phyloP scores from a whole-genome alignment of 176 grass and related monocot genomes.

The Oryza meyeriana region DNA sequence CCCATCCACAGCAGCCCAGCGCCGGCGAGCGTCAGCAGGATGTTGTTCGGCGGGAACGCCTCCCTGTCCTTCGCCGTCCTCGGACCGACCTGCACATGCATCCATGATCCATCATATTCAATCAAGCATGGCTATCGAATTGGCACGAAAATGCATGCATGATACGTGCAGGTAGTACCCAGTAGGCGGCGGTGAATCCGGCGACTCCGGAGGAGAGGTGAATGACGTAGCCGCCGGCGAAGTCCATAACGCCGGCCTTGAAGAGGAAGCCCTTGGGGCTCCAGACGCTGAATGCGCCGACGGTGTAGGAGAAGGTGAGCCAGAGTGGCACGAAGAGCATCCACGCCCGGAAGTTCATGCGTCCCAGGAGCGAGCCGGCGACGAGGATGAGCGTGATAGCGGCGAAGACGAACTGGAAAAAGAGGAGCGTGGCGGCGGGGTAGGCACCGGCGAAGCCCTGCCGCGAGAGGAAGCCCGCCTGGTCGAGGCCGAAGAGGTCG shows the following conservation, averaged over 20 bases:
- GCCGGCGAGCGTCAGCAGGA: slow-evolving; percentile 57
- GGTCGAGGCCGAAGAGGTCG: slow-evolving; percentile 43
- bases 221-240: slow-evolving; percentile 73
- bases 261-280: slow-evolving; percentile 74
- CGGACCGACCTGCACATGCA: slow-evolving; percentile 43
- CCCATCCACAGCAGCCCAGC: slow-evolving; percentile 85
- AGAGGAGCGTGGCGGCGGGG: slow-evolving; percentile 71
- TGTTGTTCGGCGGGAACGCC: slow-evolving; percentile 79
- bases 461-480: slow-evolving; percentile 33
- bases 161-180: slow-evolving; percentile 30
- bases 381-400: slow-evolving; percentile 83
- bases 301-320: slow-evolving; percentile 83
- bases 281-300: slow-evolving; percentile 88
- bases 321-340: slow-evolving; percentile 82
- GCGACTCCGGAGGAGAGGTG: slow-evolving; percentile 76
- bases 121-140: no score
- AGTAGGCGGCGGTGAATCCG: slow-evolving; percentile 67
- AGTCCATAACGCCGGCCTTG: slow-evolving; percentile 81
- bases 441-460: slow-evolving; percentile 71
- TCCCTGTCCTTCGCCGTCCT: slow-evolving; percentile 69
- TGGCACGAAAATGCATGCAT: not conserved
- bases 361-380: slow-evolving; percentile 68
- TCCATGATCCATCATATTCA: no score
- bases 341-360: slow-evolving; percentile 71
- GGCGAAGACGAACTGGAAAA: slow-evolving; percentile 85